phyloP scores from a whole-genome alignment of 768 basidiomycete genomes.

The Lentinula guzmanii region DNA sequence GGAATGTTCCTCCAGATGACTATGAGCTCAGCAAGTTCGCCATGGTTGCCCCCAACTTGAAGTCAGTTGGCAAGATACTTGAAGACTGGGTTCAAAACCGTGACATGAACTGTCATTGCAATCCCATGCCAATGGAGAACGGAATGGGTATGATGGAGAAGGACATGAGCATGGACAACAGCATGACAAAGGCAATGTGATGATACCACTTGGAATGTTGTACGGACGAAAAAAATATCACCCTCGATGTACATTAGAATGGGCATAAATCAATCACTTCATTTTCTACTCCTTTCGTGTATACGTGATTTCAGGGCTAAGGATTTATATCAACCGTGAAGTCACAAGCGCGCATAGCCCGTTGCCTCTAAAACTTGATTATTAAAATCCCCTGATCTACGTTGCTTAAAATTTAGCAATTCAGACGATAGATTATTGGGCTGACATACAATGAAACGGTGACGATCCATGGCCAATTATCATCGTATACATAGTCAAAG shows the following conservation, averaged over 20 bases:
- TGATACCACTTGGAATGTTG: background rate
- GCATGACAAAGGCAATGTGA: background rate
- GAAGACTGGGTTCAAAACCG: constrained; percentile 10
- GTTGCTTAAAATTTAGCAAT: background rate
- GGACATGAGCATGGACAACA: background rate
- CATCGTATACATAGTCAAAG: background rate
- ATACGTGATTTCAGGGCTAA: background rate
- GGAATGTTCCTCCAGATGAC: constrained; percentile 9
- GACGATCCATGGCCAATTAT: background rate
- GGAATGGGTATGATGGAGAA: constrained; percentile 4
- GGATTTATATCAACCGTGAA: too few relatives aligned
- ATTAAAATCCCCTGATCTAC: background rate
- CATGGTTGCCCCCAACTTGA: constrained; percentile 8
- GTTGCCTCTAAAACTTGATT: background rate
- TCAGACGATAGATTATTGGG: background rate
- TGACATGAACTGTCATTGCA: constrained; percentile 9
- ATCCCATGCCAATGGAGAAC: background rate
- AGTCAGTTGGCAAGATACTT: constrained; percentile 9
- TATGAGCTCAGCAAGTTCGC: constrained; percentile 12
- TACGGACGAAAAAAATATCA: background rate
- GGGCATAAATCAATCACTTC: background rate
- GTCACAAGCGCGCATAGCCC: background rate
- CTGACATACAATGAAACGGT: background rate
- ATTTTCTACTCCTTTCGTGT: background rate
- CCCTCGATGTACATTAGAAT: background rate